These are phyloP conservation scores for Fusarium coicis DNA, from an alignment of 2,329 filamentous ascomycete species.

Conservation along the genomic window DNA sequence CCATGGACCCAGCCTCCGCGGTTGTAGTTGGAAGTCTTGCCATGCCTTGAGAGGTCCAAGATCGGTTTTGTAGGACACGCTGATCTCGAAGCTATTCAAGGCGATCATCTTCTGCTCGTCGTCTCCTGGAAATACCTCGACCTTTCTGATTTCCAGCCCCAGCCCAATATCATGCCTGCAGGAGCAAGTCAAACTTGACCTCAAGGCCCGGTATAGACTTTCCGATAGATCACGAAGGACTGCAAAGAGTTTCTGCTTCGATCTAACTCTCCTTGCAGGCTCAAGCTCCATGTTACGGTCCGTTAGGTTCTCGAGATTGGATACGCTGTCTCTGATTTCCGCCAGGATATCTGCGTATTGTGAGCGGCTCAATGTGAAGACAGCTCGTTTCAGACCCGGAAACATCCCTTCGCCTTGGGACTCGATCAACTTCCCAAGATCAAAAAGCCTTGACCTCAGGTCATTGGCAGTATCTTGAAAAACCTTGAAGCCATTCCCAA, in stretches of 20 bases:
- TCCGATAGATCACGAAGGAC: background rate
- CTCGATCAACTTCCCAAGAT: background rate
- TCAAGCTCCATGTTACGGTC: background rate
- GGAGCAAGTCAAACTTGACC: background rate
- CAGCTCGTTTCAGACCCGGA: background rate
- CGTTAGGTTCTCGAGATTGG: background rate
- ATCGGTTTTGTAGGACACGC: background rate
- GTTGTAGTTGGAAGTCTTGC: background rate
- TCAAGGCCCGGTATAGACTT: background rate
- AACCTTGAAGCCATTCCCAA: slow-evolving; percentile 1
- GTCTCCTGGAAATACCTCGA: background rate
- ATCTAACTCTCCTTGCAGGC: background rate
- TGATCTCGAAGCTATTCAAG: background rate
- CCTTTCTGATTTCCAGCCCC: background rate
- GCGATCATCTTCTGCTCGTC: background rate
- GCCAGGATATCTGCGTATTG: background rate
- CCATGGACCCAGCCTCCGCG: background rate
- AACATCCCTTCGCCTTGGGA: background rate
- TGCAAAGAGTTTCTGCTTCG: background rate
- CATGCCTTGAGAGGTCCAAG: background rate
- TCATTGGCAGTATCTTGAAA: background rate
- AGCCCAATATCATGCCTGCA: background rate
- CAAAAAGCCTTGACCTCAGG: background rate
- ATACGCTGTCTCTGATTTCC: background rate
- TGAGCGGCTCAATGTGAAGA: background rate